Percentiles rank a stretch among this genome's conserved stretches.
These are phyloP conservation scores for Nakataea oryzae DNA, from an alignment of 2,329 filamentous ascomycete species.

Conservation along the genomic window DNA sequence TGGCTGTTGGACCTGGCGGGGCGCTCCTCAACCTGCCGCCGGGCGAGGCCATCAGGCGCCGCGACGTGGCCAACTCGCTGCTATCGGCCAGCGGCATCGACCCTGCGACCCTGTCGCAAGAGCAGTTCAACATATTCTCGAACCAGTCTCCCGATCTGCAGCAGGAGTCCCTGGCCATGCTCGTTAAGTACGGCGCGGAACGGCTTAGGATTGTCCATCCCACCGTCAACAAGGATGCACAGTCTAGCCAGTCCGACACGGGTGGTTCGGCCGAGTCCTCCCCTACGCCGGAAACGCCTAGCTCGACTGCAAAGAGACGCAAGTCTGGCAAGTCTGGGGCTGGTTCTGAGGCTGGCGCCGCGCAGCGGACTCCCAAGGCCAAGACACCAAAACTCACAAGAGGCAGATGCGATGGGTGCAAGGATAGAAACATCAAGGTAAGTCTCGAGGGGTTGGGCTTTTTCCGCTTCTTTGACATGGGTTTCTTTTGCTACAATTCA, in stretches of 20 bases:
- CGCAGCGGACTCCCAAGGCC: conserved; percentile 8
- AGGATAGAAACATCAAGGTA: conserved; percentile 16
- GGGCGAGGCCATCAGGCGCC: conserved; percentile 38
- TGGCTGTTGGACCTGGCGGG: not conserved
- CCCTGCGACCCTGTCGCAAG: conserved; percentile 37
- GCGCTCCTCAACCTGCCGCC: conserved; percentile 25
- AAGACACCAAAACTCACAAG: conserved; percentile 18
- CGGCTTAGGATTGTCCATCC: conserved; percentile 47
- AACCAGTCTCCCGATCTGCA: conserved; percentile 49
- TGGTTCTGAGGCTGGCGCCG: not conserved
- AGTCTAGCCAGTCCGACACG: conserved; percentile 5
- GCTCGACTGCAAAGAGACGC: not conserved
- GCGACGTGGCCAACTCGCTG: conserved; percentile 35
- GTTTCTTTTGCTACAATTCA: too few species aligned
- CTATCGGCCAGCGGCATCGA: conserved; percentile 37
- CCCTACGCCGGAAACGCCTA: not conserved
- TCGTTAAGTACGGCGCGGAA: conserved; percentile 46
- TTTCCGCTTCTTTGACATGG: too few species aligned
- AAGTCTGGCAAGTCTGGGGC: not conserved
- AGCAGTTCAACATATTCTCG: conserved; percentile 49
- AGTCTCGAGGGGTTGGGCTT: too few species aligned
- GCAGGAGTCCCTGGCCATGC: conserved; percentile 42
- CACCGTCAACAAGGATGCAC: conserved; percentile 18
- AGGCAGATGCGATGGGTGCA: conserved; percentile 22
- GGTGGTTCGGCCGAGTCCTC: not conserved